Conservation (phyloP, 2,329 filamentous ascomycete species). For the Trichothecium roseum region DNA sequence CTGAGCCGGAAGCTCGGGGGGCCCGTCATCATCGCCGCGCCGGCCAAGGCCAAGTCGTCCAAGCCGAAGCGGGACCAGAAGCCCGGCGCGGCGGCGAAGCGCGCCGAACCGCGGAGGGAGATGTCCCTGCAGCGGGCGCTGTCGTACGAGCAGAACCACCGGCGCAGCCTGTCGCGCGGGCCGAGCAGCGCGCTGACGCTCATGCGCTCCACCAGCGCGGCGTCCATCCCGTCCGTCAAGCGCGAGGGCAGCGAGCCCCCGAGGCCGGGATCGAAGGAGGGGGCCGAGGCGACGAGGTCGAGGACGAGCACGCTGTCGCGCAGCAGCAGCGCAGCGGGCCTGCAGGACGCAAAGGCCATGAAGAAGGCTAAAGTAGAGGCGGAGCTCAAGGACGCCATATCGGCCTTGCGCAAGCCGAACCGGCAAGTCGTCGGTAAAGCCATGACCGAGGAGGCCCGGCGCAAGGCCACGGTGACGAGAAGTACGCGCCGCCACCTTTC, state of each 20-base stretch:
- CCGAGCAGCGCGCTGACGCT: constrained; percentile 51
- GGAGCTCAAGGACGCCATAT: constrained; percentile 65
- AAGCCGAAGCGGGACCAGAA: constrained; percentile 32
- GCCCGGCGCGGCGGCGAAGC: constrained; percentile 42
- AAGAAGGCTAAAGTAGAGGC: constrained; percentile 59
- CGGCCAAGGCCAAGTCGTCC: constrained; percentile 39
- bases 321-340: constrained; percentile 36
- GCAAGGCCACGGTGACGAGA: constrained; percentile 35
- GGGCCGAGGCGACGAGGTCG: neutral
- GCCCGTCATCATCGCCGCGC: constrained; percentile 49
- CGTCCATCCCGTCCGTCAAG: constrained; percentile 51
- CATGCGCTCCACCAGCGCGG: constrained; percentile 52
- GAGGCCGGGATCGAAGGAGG: neutral
- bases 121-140: constrained; percentile 51
- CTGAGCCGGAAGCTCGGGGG: constrained; percentile 71
- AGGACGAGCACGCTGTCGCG: constrained; percentile 17
- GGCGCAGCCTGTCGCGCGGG: constrained; percentile 44
- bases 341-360: constrained; percentile 46
- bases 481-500: constrained; percentile 35
- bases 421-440: constrained; percentile 57
- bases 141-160: constrained; percentile 46
- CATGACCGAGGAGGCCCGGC: constrained; percentile 57
- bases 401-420: constrained; percentile 65
- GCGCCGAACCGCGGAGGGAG: constrained; percentile 28
- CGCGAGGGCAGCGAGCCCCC: constrained; percentile 53